Conservation (phyloP, 208 protist species). For the Leishmania arabica region DNA sequence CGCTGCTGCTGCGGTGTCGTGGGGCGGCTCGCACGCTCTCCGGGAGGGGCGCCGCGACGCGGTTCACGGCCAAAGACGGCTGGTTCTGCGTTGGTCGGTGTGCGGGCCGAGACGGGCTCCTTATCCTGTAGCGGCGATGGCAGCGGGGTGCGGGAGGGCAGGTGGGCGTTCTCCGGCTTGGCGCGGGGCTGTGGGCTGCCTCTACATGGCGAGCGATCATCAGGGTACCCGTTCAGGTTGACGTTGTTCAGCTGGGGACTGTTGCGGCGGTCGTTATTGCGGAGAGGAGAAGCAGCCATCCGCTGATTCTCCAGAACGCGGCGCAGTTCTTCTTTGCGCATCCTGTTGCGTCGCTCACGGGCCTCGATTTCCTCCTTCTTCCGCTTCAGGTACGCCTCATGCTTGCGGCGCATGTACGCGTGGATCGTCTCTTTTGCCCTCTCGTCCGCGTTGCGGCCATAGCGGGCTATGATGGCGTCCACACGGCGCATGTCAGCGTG, state of each 20-base stretch:
- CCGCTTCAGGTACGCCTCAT: constrained; percentile 79
- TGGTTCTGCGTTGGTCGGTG: constrained; percentile 11
- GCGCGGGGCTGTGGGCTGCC: constrained; percentile 18
- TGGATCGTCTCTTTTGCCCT: constrained; percentile 85
- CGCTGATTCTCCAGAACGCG: constrained; percentile 71
- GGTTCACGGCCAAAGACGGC: constrained; percentile 29
- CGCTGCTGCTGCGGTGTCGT: constrained; percentile 18
- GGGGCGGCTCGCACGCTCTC: constrained; percentile 14
- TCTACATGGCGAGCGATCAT: constrained; percentile 5
- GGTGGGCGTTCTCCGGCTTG: constrained; percentile 8
- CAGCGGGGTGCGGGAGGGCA: constrained; percentile 6
- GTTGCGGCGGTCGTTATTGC: constrained; percentile 24
- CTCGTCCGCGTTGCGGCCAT: constrained; percentile 68
- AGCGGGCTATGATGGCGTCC: constrained; percentile 83
- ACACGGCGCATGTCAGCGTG: constrained; percentile 74
- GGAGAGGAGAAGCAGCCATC: constrained; percentile 27
- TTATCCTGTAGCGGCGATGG: constrained; percentile 13
- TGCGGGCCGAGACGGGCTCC: constrained; percentile 6
- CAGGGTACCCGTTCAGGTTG: neutral
- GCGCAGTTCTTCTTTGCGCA: constrained; percentile 63
- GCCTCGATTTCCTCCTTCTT: constrained; percentile 60
- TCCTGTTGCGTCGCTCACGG: constrained; percentile 51
- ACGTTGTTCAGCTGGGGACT: constrained; percentile 8
- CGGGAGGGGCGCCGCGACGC: constrained; percentile 12
- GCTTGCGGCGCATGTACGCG: constrained; percentile 88